Evolutionary conservation across 768 basidiomycete species (phyloP).

Genomic region (Boletus reticulatus): DNA sequence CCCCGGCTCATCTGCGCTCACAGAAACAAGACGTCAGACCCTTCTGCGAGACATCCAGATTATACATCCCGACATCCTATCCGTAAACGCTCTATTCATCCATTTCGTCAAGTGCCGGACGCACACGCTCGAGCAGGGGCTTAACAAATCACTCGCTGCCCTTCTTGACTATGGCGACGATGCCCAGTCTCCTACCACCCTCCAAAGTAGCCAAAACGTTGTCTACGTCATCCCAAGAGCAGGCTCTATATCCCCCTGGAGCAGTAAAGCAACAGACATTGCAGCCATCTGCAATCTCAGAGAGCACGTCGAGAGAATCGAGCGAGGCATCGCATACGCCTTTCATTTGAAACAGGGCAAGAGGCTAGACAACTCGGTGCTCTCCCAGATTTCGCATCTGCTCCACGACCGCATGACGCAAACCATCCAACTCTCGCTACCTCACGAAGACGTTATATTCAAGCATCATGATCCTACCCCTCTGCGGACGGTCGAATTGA

Average conservation of each 20-base stretch:
- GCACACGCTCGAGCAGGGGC: constrained; percentile 41
- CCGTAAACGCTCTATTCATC: constrained; percentile 81
- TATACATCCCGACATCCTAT: constrained; percentile 48
- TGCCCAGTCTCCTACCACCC: constrained; percentile 41
- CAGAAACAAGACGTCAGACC: constrained; percentile 63
- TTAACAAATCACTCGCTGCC: constrained; percentile 57
- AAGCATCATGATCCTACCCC: constrained; percentile 58
- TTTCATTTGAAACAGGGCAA: constrained; percentile 47
- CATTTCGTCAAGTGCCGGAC: constrained; percentile 76
- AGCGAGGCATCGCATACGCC: constrained; percentile 75
- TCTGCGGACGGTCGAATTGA: constrained; percentile 71
- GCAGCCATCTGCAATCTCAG: constrained; percentile 82
- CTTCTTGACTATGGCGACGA: constrained; percentile 88
- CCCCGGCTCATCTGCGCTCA: constrained; percentile 72
- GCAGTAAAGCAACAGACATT: constrained; percentile 98
- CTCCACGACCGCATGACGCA: constrained; percentile 99
- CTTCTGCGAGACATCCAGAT: constrained; percentile 62
- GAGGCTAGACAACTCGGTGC: constrained; percentile 41
- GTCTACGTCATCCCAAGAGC: constrained; percentile 78
- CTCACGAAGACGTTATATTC: constrained; percentile 58
- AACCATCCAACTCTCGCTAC: constrained; percentile 55
- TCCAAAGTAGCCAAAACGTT: constrained; percentile 39
- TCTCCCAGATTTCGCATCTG: constrained; percentile 60
- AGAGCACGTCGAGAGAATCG: constrained; percentile 70
- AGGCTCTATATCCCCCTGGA: constrained; percentile 98